A percentile compares a stretch with the other conserved stretches of the same genome.
phyloP scores from a whole-genome alignment of 2,329 filamentous ascomycete genomes.

The Pestalotiopsis sp. region DNA sequence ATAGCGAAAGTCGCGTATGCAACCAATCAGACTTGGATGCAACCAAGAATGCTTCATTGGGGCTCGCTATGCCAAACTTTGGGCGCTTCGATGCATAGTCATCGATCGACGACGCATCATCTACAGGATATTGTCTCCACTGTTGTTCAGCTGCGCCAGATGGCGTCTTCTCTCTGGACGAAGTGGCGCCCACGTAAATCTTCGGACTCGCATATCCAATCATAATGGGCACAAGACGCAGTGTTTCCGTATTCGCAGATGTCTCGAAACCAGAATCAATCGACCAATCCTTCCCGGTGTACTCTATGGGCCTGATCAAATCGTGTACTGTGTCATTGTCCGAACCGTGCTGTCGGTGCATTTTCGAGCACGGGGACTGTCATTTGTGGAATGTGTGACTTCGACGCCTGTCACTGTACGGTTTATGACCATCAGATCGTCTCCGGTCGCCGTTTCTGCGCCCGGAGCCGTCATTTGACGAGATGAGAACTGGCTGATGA shows the following conservation, averaged over 20 bases:
- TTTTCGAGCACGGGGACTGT: not conserved
- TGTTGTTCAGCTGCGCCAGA: conserved; percentile 44
- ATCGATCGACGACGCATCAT: conserved; percentile 36
- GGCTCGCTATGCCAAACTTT: conserved; percentile 17
- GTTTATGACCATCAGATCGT: conserved; percentile 27
- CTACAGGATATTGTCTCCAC: conserved; percentile 36
- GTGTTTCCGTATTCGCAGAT: not conserved
- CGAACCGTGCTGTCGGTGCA: not conserved
- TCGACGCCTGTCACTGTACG: conserved; percentile 33
- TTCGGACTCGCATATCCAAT: not conserved
- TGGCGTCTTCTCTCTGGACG: conserved; percentile 49
- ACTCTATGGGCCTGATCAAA: not conserved
- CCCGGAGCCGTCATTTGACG: conserved; percentile 39
- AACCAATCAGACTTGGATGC: conserved; percentile 28
- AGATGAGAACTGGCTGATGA: conserved; percentile 57
- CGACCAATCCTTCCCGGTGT: not conserved
- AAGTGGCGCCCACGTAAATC: conserved; percentile 19
- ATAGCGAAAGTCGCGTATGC: conserved; percentile 14
- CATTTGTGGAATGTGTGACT: conserved; percentile 29
- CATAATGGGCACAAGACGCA: not conserved
- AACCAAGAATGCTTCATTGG: conserved; percentile 33
- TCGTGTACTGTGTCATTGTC: not conserved
- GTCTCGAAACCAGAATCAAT: not conserved
- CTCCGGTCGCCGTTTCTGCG: conserved; percentile 37
- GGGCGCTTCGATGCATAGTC: conserved; percentile 27